Percentiles rank a stretch among this genome's conserved stretches.
phyloP scores from a whole-genome alignment of 163 green algal genomes.

The Volvox carteri region DNA sequence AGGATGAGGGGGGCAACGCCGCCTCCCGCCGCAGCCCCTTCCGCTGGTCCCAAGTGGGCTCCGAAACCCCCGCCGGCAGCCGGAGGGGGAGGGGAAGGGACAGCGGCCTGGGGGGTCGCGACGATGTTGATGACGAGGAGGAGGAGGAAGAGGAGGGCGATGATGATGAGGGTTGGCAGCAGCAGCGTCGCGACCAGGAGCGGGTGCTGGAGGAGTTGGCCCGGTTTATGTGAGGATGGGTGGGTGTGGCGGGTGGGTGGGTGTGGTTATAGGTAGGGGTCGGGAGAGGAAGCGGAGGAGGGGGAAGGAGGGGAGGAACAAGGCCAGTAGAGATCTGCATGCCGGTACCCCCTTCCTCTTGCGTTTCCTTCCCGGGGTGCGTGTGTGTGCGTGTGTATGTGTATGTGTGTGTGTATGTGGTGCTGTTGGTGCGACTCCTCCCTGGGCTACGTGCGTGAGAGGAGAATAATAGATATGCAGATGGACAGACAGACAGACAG shows the following conservation, averaged over 20 bases:
- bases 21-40: conserved; percentile 33
- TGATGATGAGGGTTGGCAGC: neutral
- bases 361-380: too few relatives aligned
- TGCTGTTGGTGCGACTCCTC: neutral
- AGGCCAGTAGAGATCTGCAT: too few relatives aligned
- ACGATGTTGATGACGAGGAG: neutral
- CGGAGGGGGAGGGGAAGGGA: neutral
- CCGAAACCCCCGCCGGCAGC: too few relatives aligned
- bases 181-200: neutral
- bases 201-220: conserved; percentile 43
- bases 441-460: too few relatives aligned
- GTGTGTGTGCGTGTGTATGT: neutral
- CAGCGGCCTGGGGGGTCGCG: neutral
- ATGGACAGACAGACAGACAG: too few relatives aligned
- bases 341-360: too few relatives aligned
- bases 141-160: neutral
- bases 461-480: too few relatives aligned
- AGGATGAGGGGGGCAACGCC: conserved; percentile 2
- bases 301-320: too few relatives aligned
- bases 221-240: conserved; percentile 46
- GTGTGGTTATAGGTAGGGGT: too few relatives aligned
- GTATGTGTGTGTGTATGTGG: neutral
- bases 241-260: too few relatives aligned
- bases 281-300: too few relatives aligned
- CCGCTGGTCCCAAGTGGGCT: conserved; percentile 30